Conservation (phyloP, 1,284 basidiomycete species). For the Phellinidium pouzarii region DNA sequence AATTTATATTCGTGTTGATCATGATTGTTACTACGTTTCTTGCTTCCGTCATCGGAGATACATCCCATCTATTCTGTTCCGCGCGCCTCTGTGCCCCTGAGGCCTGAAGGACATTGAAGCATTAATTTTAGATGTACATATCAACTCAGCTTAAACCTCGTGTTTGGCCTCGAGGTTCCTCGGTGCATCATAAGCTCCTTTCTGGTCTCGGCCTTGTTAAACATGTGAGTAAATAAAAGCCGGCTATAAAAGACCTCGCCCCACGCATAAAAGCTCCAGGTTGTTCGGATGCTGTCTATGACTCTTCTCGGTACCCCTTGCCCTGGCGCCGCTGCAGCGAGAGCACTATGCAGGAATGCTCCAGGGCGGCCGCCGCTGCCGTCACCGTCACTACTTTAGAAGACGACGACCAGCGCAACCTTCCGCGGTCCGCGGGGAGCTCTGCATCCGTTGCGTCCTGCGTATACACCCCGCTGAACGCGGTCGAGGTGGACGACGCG, state of each 20-base stretch:
- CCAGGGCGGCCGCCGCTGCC: neutral
- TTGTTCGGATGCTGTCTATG: neutral
- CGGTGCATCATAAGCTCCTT: neutral
- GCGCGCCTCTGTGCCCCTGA: neutral
- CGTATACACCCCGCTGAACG: constrained; percentile 10
- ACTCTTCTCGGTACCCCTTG: neutral
- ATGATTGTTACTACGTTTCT: too few species aligned
- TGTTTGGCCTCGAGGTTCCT: constrained; percentile 12
- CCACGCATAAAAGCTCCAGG: neutral
- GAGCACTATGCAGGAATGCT: too few species aligned
- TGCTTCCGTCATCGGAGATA: too few species aligned
- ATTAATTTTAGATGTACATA: too few species aligned
- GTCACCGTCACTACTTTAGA: neutral
- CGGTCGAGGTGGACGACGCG: constrained; percentile 10
- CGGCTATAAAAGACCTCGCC: neutral
- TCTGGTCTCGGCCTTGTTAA: constrained; percentile 4
- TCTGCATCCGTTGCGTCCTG: constrained; percentile 5
- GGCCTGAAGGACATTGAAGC: too few species aligned
- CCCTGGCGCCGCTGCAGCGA: neutral
- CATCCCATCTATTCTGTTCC: too few species aligned
- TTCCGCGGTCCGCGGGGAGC: constrained; percentile 10
- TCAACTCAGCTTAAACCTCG: constrained; percentile 7
- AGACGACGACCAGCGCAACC: neutral
- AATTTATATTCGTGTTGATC: too few species aligned
- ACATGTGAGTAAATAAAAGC: neutral